Base-by-base conservation (phyloP, 352 stramenopile genomes). In the Thalassiosira exigua region DNA sequence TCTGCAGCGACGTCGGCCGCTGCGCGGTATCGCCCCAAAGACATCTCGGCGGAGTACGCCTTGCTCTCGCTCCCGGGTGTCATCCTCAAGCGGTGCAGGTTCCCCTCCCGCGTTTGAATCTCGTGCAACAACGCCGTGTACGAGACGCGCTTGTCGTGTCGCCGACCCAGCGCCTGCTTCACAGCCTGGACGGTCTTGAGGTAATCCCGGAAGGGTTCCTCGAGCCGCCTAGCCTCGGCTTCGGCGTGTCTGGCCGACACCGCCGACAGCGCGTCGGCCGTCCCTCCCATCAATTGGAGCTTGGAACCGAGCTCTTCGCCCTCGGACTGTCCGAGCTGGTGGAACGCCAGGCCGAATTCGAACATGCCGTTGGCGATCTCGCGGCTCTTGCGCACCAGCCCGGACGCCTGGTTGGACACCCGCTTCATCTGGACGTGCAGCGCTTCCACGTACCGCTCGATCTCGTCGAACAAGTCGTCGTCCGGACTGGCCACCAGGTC, bases 211-310 rank as follows among this genome's bases (percentile, higher is more conserved):
- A 61, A 44, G 30, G 39, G 33, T 17, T 44, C 56, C 39, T 24
- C 12, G 24, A 5, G 21, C 29, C 46, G 22, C 42, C 24, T 30
- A 36, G 0, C 27, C n/a, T 59, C 29, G 4, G 14, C 36, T 12
- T 67, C 21, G 27, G 53, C 26, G 74, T 98, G 95, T 83, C 97
- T 93, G 0, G 96, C 95, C 2, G 93, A 95, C 22, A 98, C 80
- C 11, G 96, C 92, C 19, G 92, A 96, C 4, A 99, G 85, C 26
- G 90, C 87, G 85, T 99, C 96, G 1, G 96, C 94, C 12, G 95
- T 98, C 22, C 96, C 86, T 36, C 96, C 96, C 70, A 98, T 95
- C 53, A 98, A 90, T 48, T 90, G 91, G 27, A 98, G 81, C 17
- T 95, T 96, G 5, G 30, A 32, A 3, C 21, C 19, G 1, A 32